Evolutionary conservation across 345 rosid genomes (phyloP), one percentile per base, ranked within the genome.

Genomic region (Microthlaspi erraticum): DNA sequence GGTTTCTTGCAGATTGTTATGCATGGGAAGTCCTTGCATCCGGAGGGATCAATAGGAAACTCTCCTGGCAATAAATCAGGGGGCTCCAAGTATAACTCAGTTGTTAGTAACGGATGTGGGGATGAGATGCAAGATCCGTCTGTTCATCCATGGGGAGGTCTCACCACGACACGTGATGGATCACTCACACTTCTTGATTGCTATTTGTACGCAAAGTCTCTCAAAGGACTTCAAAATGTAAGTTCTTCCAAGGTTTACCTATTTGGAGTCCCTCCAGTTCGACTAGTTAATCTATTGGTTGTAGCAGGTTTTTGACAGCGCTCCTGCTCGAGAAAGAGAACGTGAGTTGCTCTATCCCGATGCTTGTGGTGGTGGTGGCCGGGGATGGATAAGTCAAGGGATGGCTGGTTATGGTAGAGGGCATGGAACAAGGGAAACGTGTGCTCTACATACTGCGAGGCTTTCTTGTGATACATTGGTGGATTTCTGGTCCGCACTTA

Each of bases 361-460:
- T 90, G 98, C 98, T 33, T 95, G 99, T 75, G 99, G 99, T 57
- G 99, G 95, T 48, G 99, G 93, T 79, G 97, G 93, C 53, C 89
- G 96, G 65, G 98, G 94, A 56, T 93, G 98, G 98, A 89, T 93
- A 70, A 92, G 98, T 83, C 99, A 92, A 83, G 93, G 93, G 61
- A 82, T 86, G 46, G 75, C 82, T 45, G 76, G 85, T 76, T 95
- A 87, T 81, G 97, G 99, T 46, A 86, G 93, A 80, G 93, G 93
- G 31, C 96, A 88, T 86, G 98, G 97, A 65, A 89, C 86, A 56
- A 88, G 99, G 70, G 99, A 95, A 81, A 86, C 98, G 3, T 95
- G 99, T 76, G 96, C 98, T 19, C 69, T 95, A 65, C 99, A 92
- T 82, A 92, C 99, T 48, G 92, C 99, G 66, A 87, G 93, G 78